These are phyloP conservation scores for Epichloe gansuensis DNA, from an alignment of 2,329 filamentous ascomycete genomes.

Conservation along the genomic window DNA sequence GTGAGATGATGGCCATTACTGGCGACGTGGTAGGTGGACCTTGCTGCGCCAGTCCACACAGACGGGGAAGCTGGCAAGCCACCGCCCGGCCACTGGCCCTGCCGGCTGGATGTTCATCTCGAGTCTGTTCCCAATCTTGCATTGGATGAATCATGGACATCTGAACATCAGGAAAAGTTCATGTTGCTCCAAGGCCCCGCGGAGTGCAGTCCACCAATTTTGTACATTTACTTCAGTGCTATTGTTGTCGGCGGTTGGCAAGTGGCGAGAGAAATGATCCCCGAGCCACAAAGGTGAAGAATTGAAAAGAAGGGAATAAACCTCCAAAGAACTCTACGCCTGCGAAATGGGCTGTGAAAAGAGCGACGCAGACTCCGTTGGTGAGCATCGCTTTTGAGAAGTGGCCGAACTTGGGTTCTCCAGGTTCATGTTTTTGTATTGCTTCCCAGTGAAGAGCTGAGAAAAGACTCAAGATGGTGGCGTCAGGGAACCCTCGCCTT, in stretches of 20 bases:
- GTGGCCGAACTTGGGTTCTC: background rate
- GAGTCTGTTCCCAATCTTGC: background rate
- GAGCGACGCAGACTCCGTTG: background rate
- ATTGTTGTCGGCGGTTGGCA: too few species aligned
- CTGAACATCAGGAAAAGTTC: background rate
- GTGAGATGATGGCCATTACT: background rate
- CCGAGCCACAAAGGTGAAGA: too few species aligned
- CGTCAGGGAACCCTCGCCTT: background rate
- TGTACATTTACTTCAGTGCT: too few species aligned
- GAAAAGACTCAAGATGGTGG: background rate
- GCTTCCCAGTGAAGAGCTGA: background rate
- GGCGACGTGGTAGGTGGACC: background rate
- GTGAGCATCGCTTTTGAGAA: background rate
- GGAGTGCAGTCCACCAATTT: too few species aligned
- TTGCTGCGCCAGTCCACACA: background rate
- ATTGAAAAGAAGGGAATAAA: background rate
- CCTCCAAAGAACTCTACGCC: background rate
- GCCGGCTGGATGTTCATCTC: background rate
- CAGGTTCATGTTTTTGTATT: too few species aligned
- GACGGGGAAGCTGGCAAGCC: background rate
- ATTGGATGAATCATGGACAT: background rate
- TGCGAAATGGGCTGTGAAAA: background rate
- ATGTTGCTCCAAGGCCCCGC: too few species aligned
- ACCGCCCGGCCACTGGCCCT: background rate
- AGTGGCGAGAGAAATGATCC: too few species aligned